Conservation (phyloP, 192 early-diverging fungal species). For the Coemansia sp. region DNA sequence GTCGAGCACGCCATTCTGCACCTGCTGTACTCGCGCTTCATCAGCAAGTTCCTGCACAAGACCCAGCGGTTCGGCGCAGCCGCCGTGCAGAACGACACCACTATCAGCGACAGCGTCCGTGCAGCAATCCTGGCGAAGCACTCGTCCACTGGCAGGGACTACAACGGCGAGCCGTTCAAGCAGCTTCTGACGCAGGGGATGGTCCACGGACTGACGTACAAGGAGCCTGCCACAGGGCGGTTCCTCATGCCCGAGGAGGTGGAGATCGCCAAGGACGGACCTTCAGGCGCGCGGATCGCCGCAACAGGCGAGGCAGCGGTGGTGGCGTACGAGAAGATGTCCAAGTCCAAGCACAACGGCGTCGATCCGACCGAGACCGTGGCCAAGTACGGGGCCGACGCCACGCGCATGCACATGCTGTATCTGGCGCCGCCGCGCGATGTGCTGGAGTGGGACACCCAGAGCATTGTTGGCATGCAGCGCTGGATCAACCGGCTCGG, state of each 20-base stretch:
- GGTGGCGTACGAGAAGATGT: slow-evolving; percentile 90
- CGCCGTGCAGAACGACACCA: not conserved
- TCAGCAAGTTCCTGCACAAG: slow-evolving; percentile 79
- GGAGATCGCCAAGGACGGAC: not conserved
- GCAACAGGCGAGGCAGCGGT: slow-evolving; percentile 60
- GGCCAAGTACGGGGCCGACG: slow-evolving; percentile 70
- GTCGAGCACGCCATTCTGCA: slow-evolving; percentile 95
- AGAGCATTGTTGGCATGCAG: slow-evolving; percentile 91
- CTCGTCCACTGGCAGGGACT: slow-evolving; percentile 31
- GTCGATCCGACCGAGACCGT: slow-evolving; percentile 72
- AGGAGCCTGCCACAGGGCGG: slow-evolving; percentile 68
- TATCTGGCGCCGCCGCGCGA: slow-evolving; percentile 88
- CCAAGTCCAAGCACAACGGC: slow-evolving; percentile 95
- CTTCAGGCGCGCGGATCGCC: slow-evolving; percentile 56
- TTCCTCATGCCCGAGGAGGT: slow-evolving; percentile 80
- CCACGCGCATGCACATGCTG: slow-evolving; percentile 80
- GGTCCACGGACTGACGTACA: slow-evolving; percentile 87
- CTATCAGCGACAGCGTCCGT: slow-evolving; percentile 1
- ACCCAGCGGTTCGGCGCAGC: slow-evolving; percentile 48
- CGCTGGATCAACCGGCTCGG: slow-evolving; percentile 72
- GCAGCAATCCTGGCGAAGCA: slow-evolving; percentile 29
- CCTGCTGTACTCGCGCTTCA: slow-evolving; percentile 89
- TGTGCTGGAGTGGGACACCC: slow-evolving; percentile 88
- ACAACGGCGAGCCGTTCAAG: slow-evolving; percentile 84
- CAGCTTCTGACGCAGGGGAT: slow-evolving; percentile 89